Evolutionary conservation across 495 filamentous ascomycete genomes (phyloP).

Genomic region (Penicillium roqueforti): DNA sequence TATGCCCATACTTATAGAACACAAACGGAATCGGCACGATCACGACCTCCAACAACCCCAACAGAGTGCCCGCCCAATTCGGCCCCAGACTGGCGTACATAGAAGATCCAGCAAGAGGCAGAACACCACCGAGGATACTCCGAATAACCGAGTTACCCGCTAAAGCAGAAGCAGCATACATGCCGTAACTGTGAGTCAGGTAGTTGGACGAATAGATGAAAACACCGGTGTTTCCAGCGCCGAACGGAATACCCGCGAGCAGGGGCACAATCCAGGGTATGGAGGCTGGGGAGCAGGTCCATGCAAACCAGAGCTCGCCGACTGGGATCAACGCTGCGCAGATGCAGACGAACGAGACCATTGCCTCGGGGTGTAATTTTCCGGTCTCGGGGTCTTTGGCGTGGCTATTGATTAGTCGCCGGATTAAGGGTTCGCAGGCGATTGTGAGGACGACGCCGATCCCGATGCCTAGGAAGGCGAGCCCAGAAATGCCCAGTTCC

Average conservation of each 20-base stretch:
- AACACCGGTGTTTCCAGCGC: constrained; percentile 67
- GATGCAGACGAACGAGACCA: constrained; percentile 66
- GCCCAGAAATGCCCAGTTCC: constrained; percentile 61
- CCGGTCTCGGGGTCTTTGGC: constrained; percentile 65
- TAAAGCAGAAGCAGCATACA: constrained; percentile 72
- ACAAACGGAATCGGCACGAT: constrained; percentile 75
- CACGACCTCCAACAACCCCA: constrained; percentile 64
- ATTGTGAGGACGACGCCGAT: constrained; percentile 66
- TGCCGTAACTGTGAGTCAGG: constrained; percentile 70
- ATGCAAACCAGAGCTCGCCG: constrained; percentile 74
- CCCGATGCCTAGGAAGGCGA: constrained; percentile 74
- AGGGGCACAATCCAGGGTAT: constrained; percentile 76
- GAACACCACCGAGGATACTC: constrained; percentile 61
- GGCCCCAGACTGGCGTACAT: constrained; percentile 70
- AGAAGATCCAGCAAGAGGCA: constrained; percentile 68
- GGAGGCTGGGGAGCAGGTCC: constrained; percentile 68
- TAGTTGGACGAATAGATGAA: constrained; percentile 83
- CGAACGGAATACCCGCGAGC: constrained; percentile 73
- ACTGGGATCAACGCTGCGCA: constrained; percentile 63
- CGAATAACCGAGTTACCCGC: constrained; percentile 73
- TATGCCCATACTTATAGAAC: constrained; percentile 71
- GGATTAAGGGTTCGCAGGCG: constrained; percentile 62
- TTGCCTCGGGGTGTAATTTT: constrained; percentile 65
- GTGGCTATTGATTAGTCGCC: constrained; percentile 68
- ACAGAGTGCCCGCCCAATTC: constrained; percentile 73